Percentiles rank a stretch among this genome's conserved stretches.
These are phyloP conservation scores for Schizosaccharomyces cryophilus DNA, from an alignment of 805 yeast genomes.

Conservation along the genomic window DNA sequence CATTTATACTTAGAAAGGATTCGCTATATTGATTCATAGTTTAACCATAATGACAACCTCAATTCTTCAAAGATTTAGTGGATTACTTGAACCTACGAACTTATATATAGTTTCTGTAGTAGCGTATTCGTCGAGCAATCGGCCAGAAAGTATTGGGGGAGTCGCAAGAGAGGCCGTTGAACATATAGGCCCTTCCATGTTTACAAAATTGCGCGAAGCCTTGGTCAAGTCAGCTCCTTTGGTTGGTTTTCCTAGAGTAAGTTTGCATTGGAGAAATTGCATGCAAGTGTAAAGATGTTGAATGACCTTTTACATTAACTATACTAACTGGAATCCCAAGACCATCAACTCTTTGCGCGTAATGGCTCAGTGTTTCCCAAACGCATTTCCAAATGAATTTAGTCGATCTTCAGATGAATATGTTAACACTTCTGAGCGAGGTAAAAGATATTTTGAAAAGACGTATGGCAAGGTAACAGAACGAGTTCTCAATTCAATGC, in stretches of 20 bases:
- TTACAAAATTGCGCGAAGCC: slow-evolving; percentile 39
- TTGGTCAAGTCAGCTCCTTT: slow-evolving; percentile 56
- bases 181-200: slow-evolving; percentile 5
- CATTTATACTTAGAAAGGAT: too few species aligned
- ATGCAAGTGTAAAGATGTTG: background rate
- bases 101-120: slow-evolving; percentile 73
- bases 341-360: slow-evolving; percentile 55
- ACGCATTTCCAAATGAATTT: slow-evolving; percentile 5
- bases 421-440: slow-evolving; percentile 17
- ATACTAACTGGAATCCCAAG: slow-evolving; percentile 9
- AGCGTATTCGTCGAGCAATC: slow-evolving; percentile 55
- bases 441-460: slow-evolving; percentile 42
- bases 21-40: background rate
- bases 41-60: background rate
- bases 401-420: slow-evolving; percentile 9
- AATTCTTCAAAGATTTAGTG: background rate
- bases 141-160: slow-evolving; percentile 56
- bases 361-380: slow-evolving; percentile 21
- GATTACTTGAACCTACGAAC: background rate
- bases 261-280: background rate
- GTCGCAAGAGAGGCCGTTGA: slow-evolving; percentile 44
- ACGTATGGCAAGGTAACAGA: slow-evolving; percentile 53
- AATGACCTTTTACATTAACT: background rate
- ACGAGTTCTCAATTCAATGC: slow-evolving; percentile 43
- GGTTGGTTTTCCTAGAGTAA: slow-evolving; percentile 44